These are phyloP conservation scores for Penicillium bovifimosum DNA, from an alignment of 495 filamentous ascomycete genomes.

Conservation along the genomic window DNA sequence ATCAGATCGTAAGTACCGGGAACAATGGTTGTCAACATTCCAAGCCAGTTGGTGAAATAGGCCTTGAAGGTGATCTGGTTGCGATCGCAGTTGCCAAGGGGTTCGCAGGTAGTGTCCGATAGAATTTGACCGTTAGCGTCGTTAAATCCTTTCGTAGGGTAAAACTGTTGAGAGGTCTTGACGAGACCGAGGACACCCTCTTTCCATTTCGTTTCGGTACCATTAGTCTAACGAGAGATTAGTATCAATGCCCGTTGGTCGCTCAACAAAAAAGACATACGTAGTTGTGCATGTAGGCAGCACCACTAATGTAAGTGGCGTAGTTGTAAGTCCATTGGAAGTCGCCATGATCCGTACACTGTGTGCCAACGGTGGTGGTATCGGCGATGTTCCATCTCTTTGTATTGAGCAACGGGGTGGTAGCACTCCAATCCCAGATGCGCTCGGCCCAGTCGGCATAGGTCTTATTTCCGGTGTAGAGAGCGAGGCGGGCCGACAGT, in stretches of 20 bases:
- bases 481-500: constrained; percentile 67
- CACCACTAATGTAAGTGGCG: constrained; percentile 66
- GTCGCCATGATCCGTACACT: constrained; percentile 56
- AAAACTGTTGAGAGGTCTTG: constrained; percentile 38
- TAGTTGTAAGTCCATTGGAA: constrained; percentile 76
- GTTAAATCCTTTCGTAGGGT: constrained; percentile 49
- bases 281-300: constrained; percentile 73
- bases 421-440: constrained; percentile 63
- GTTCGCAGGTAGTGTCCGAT: constrained; percentile 67
- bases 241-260: background rate
- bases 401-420: constrained; percentile 48
- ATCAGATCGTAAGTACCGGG: constrained; percentile 55
- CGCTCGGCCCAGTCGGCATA: constrained; percentile 71
- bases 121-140: constrained; percentile 48
- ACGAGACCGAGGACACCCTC: constrained; percentile 51
- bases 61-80: constrained; percentile 75
- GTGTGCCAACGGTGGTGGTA: constrained; percentile 50
- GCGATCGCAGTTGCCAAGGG: constrained; percentile 55
- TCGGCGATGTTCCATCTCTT: constrained; percentile 57
- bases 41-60: constrained; percentile 66
- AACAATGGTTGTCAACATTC: constrained; percentile 58
- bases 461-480: constrained; percentile 70
- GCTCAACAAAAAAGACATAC: constrained; percentile 27
- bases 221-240: constrained; percentile 33
- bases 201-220: constrained; percentile 47